Percentiles rank a stretch among this genome's conserved stretches.
phyloP scores from a whole-genome alignment of 2,329 filamentous ascomycete genomes.

The Nemania abortiva region DNA sequence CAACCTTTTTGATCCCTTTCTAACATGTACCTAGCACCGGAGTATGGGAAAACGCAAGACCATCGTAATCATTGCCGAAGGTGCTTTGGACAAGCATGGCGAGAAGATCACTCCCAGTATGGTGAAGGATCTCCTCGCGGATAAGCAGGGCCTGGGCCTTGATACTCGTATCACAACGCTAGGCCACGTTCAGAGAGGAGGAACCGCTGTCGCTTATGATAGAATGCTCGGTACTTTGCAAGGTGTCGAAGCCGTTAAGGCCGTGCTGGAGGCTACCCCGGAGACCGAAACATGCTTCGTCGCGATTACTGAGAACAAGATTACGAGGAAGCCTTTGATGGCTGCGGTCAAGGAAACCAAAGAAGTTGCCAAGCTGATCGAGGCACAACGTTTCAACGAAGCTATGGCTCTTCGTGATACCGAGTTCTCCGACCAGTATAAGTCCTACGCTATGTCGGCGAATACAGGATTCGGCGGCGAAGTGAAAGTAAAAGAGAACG shows the following conservation, averaged over 20 bases:
- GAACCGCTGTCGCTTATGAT: conserved; percentile 92
- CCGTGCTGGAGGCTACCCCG: conserved; percentile 88
- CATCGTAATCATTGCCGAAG: conserved; percentile 97
- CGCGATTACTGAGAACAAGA: conserved; percentile 97
- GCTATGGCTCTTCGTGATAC: conserved; percentile 92
- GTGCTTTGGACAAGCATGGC: conserved; percentile 85
- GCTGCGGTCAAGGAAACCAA: conserved; percentile 90
- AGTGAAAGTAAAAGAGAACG: conserved; percentile 74
- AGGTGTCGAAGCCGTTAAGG: conserved; percentile 92
- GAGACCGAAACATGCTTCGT: conserved; percentile 94
- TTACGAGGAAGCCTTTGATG: conserved; percentile 88
- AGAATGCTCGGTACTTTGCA: conserved; percentile 93
- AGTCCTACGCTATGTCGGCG: conserved; percentile 91
- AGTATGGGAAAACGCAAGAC: conserved; percentile 93
- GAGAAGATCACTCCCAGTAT: conserved; percentile 84
- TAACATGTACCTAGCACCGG: conserved; percentile 73
- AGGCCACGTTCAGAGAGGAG: conserved; percentile 97
- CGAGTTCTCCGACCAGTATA: conserved; percentile 93
- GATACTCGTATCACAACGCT: conserved; percentile 96
- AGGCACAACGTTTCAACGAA: conserved; percentile 84
- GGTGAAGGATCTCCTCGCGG: conserved; percentile 90
- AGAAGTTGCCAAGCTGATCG: conserved; percentile 83
- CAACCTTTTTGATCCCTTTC: neutral
- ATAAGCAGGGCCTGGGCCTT: conserved; percentile 79
- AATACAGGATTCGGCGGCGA: conserved; percentile 78